phyloP scores from a whole-genome alignment of 805 yeast species.

The Wickerhamiella sergipiensis region DNA sequence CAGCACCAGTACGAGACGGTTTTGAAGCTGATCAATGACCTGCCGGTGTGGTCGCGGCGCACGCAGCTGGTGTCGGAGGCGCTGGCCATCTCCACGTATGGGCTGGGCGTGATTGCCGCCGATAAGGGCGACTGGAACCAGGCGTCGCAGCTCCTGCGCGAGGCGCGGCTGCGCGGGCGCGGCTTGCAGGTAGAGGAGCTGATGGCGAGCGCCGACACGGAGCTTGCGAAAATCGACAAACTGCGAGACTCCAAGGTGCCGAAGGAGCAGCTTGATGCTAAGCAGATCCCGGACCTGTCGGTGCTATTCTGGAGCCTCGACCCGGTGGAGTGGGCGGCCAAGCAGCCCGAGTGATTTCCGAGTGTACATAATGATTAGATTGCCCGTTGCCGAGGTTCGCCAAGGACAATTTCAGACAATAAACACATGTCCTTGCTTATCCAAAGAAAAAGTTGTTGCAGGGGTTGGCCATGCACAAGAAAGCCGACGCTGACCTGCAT shows the following conservation, averaged over 20 bases:
- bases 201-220: slow-evolving; percentile 50
- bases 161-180: slow-evolving; percentile 56
- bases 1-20: neutral
- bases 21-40: neutral
- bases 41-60: slow-evolving; percentile 8
- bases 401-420: too few species aligned
- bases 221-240: slow-evolving; percentile 39
- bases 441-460: too few species aligned
- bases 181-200: slow-evolving; percentile 53
- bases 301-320: slow-evolving; percentile 16
- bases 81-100: slow-evolving; percentile 70
- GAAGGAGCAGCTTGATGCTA: slow-evolving; percentile 3
- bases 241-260: slow-evolving; percentile 5
- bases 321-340: slow-evolving; percentile 3
- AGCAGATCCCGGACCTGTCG: slow-evolving; percentile 12
- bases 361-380: too few species aligned
- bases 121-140: slow-evolving; percentile 41
- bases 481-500: neutral
- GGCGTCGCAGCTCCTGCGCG: slow-evolving; percentile 50
- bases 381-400: too few species aligned
- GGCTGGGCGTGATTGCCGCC: slow-evolving; percentile 67
- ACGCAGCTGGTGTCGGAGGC: slow-evolving; percentile 37
- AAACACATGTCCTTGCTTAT: too few species aligned
- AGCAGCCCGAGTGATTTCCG: neutral
- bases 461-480: neutral